phyloP scores from a whole-genome alignment of 495 filamentous ascomycete genomes.

The Talaromyces stipitatus region DNA sequence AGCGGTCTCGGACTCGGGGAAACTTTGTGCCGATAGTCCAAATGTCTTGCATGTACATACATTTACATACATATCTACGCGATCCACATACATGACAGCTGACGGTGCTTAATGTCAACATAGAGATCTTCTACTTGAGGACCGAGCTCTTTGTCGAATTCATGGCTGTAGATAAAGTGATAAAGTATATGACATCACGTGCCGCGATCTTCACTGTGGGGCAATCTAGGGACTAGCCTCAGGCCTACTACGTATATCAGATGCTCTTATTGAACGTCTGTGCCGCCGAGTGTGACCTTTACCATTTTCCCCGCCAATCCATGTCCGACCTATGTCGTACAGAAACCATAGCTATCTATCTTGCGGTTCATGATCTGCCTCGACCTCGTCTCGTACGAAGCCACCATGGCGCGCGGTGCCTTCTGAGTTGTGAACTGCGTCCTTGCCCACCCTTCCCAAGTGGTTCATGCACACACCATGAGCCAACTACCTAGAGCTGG shows the following conservation, averaged over 20 bases:
- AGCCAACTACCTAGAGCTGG: slow-evolving; percentile 3
- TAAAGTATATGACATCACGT: not conserved
- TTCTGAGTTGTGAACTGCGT: not conserved
- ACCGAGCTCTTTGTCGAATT: no score
- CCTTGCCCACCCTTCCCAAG: not conserved
- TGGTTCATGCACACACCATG: not conserved
- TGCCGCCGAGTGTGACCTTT: not conserved
- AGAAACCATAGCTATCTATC: not conserved
- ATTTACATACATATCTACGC: not conserved
- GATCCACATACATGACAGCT: no score
- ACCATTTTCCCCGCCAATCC: not conserved
- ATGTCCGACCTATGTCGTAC: not conserved
- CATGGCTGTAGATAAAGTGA: no score
- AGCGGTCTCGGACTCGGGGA: not conserved
- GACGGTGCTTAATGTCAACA: no score
- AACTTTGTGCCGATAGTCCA: not conserved
- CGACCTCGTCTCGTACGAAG: not conserved
- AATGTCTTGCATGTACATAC: not conserved
- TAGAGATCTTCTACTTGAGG: not conserved
- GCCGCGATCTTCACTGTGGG: not conserved
- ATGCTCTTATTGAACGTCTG: not conserved
- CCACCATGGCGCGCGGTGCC: not conserved
- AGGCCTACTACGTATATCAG: not conserved
- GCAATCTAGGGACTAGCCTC: not conserved
- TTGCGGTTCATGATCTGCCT: not conserved